A percentile compares a stretch with the other conserved stretches of the same genome.
These are phyloP conservation scores for Trypanosoma scelopori DNA, from an alignment of 208 protist genomes.

Conservation along the genomic window DNA sequence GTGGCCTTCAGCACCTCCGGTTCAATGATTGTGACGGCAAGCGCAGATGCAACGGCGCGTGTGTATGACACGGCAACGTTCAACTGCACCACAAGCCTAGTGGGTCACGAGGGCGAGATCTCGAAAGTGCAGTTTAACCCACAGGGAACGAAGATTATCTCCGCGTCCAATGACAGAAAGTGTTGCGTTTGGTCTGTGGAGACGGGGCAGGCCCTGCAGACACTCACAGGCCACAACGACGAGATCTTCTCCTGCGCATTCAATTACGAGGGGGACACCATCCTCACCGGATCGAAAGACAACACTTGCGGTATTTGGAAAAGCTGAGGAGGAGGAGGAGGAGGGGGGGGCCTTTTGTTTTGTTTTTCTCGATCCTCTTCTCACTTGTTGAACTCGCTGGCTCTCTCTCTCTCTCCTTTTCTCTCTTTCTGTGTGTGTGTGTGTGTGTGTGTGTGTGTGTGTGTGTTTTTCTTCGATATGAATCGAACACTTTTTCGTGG, in stretches of 20 bases:
- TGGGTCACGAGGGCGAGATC: conserved; percentile 94
- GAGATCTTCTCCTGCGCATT: conserved; percentile 97
- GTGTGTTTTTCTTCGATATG: too few relatives aligned
- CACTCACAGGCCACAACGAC: conserved; percentile 94
- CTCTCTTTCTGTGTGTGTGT: too few relatives aligned
- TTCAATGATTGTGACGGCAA: conserved; percentile 90
- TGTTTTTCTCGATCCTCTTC: too few relatives aligned
- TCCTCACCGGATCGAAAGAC: conserved; percentile 96
- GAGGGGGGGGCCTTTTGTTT: not conserved
- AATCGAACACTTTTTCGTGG: too few relatives aligned
- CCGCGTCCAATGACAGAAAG: conserved; percentile 92
- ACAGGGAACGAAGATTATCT: conserved; percentile 93
- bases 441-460: too few relatives aligned
- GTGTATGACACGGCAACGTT: conserved; percentile 92
- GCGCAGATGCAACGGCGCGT: conserved; percentile 92
- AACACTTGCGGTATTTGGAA: conserved; percentile 97
- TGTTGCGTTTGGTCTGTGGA: conserved; percentile 93
- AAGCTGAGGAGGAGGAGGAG: conserved; percentile 33
- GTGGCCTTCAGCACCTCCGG: conserved; percentile 91
- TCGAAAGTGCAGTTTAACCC: conserved; percentile 96
- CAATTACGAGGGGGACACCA: conserved; percentile 95
- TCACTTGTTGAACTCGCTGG: too few relatives aligned
- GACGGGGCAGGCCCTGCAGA: conserved; percentile 84
- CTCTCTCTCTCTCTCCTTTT: too few relatives aligned
- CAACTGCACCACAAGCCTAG: conserved; percentile 82